Evolutionary conservation across 2,329 filamentous ascomycete species (phyloP).

Genomic region (Pyricularia sp.): DNA sequence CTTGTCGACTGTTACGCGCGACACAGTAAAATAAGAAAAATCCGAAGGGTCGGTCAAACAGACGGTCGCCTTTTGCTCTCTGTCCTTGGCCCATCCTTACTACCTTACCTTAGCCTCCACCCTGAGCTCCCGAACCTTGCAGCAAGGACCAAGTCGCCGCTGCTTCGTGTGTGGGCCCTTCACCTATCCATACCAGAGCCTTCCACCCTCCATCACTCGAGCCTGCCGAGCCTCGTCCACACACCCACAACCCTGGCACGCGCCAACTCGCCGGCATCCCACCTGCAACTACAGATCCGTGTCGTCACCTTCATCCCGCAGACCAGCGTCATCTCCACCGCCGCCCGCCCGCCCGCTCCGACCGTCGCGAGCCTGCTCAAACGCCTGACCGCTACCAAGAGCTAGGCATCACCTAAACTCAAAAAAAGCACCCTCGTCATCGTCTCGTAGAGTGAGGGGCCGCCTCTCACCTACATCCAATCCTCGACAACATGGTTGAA

Average conservation of each 20-base stretch:
- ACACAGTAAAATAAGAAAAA: background rate
- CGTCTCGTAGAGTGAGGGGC: conserved; percentile 16
- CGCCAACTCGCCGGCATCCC: background rate
- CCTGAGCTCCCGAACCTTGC: background rate
- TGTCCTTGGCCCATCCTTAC: background rate
- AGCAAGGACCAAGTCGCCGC: background rate
- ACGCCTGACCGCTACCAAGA: background rate
- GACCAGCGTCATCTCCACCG: background rate
- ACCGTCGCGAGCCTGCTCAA: background rate
- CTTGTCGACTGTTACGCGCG: background rate
- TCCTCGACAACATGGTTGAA: conserved; percentile 70
- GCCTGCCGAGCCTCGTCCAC: background rate
- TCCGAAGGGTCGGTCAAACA: background rate
- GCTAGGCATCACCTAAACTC: conserved; percentile 8
- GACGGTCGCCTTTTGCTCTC: background rate
- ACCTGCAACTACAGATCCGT: background rate
- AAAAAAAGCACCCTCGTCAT: conserved; percentile 4
- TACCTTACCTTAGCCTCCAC: background rate
- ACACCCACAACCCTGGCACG: background rate
- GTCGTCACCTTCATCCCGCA: background rate
- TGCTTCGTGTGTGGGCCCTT: background rate
- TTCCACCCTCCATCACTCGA: background rate
- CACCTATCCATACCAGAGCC: background rate
- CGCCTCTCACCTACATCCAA: conserved; percentile 15
- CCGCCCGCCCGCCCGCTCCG: background rate